phyloP scores from a whole-genome alignment of 106 monocot genomes.

The Dioscorea dumetorum region DNA sequence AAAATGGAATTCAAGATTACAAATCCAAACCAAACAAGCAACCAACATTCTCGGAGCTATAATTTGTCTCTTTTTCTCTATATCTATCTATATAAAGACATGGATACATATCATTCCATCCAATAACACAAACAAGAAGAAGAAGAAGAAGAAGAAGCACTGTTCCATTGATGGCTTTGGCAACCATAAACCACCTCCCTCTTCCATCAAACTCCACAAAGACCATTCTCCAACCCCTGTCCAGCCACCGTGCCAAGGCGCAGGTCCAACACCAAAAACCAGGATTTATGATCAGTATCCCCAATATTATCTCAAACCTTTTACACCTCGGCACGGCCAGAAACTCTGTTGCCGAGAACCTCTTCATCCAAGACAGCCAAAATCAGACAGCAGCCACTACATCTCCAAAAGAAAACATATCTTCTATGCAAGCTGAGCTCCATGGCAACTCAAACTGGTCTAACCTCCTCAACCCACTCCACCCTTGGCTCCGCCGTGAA shows the following conservation, averaged over 20 bases:
- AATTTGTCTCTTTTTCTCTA: no score
- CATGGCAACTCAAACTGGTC: conserved; percentile 55
- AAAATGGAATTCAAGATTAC: no score
- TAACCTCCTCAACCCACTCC: conserved; percentile 55
- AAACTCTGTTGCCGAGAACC: background rate
- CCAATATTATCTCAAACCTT: conserved; percentile 14
- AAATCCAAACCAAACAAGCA: no score
- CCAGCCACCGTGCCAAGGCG: background rate
- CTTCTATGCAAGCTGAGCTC: conserved; percentile 25
- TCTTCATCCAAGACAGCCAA: background rate
- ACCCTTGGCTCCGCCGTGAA: conserved; percentile 61
- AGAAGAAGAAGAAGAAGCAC: no score
- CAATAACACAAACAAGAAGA: no score
- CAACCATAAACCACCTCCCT: conserved; percentile 5
- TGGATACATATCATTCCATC: no score
- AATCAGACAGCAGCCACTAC: conserved; percentile 8
- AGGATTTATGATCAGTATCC: conserved; percentile 7
- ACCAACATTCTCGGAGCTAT: no score
- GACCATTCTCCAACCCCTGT: background rate
- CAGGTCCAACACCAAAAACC: background rate
- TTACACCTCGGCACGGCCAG: conserved; percentile 13
- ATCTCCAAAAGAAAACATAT: conserved; percentile 54
- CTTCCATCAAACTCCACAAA: conserved; percentile 1
- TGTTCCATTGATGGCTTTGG: no score
- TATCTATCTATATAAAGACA: no score